These are phyloP conservation scores for Lecanosticta acicola DNA, from an alignment of 2,329 filamentous ascomycete species.

Conservation along the genomic window DNA sequence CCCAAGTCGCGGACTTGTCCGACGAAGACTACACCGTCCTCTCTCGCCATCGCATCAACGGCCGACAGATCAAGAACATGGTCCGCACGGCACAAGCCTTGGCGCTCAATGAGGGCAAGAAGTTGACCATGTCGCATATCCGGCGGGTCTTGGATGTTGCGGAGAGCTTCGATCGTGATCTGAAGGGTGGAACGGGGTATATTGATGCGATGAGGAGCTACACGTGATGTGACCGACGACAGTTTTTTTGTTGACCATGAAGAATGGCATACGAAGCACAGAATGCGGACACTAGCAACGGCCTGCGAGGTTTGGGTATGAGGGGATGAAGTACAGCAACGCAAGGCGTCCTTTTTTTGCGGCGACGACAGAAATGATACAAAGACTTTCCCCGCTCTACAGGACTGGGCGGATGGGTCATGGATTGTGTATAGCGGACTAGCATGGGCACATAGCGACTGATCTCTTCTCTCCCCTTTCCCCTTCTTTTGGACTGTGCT, in stretches of 20 bases:
- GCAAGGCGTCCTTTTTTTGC: neutral
- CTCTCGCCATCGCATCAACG: conserved; percentile 63
- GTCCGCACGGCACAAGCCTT: conserved; percentile 78
- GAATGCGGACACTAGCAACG: neutral
- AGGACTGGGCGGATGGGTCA: no score
- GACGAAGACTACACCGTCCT: conserved; percentile 63
- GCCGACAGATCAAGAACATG: conserved; percentile 79
- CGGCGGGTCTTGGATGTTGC: conserved; percentile 77
- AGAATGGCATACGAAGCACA: neutral
- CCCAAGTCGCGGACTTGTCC: conserved; percentile 56
- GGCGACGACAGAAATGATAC: neutral
- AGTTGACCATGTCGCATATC: conserved; percentile 73
- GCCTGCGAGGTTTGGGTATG: neutral
- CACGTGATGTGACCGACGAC: conserved; percentile 35
- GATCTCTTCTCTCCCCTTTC: no score
- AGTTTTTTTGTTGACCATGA: neutral
- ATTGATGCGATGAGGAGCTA: conserved; percentile 81
- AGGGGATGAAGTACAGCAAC: neutral
- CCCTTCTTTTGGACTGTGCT: no score
- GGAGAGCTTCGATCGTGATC: conserved; percentile 73
- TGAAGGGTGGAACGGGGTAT: conserved; percentile 75
- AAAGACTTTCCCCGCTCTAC: neutral
- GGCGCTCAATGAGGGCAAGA: conserved; percentile 66
- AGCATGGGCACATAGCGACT: no score
- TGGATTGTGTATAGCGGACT: no score